phyloP scores from a whole-genome alignment of 176 grass and related monocot genomes.

The Oropetium thomaeum region DNA sequence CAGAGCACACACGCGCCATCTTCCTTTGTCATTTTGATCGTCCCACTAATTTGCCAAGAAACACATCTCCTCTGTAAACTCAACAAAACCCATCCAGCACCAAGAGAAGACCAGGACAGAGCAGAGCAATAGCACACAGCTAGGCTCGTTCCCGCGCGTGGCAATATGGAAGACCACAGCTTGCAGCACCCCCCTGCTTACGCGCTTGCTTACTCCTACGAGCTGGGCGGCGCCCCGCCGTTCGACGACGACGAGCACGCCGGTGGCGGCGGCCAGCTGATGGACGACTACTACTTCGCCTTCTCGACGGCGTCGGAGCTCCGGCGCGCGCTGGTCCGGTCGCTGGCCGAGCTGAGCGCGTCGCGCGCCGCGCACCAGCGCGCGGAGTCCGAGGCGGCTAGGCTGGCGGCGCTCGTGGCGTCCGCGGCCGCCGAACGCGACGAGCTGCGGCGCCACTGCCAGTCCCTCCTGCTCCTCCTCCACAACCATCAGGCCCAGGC shows the following conservation, averaged over 20 bases:
- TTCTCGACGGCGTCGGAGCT: conserved; percentile 48
- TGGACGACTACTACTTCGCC: not conserved
- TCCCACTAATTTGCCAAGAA: not conserved
- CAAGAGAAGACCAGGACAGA: not conserved
- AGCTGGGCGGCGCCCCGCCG: not conserved
- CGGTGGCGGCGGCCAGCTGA: not conserved
- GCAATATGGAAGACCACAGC: conserved; percentile 37
- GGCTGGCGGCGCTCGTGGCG: conserved; percentile 59
- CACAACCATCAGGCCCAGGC: conserved; percentile 43
- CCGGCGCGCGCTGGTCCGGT: conserved; percentile 51
- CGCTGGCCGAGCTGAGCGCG: conserved; percentile 65
- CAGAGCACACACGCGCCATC: not conserved
- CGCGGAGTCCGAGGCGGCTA: conserved; percentile 66
- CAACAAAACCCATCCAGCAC: not conserved
- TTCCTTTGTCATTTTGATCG: not conserved
- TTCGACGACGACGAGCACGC: not conserved
- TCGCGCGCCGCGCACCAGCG: conserved; percentile 51
- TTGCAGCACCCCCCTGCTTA: not conserved
- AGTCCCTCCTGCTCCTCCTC: conserved; percentile 75
- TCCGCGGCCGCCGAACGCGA: conserved; percentile 74
- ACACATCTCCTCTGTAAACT: not conserved
- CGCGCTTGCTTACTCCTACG: conserved; percentile 36
- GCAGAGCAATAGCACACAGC: not conserved
- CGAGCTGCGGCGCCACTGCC: conserved; percentile 72
- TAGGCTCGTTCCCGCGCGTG: not conserved